phyloP scores from a whole-genome alignment of 2,329 filamentous ascomycete genomes.

The Polychaeton citri region DNA sequence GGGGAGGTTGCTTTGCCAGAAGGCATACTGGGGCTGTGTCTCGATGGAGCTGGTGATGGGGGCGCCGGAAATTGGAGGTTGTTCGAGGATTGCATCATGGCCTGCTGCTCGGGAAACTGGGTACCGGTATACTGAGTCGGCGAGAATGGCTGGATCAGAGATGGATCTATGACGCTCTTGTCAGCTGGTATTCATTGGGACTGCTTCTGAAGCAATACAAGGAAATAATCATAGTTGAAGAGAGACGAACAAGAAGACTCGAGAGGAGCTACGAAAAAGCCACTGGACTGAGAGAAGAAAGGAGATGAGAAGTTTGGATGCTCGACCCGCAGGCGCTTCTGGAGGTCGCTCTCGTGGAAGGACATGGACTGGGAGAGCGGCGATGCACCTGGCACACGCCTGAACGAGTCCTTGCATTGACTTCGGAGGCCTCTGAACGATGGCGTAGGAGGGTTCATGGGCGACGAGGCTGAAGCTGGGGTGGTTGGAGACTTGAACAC shows the following conservation, averaged over 20 bases:
- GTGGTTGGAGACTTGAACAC: constrained; percentile 15
- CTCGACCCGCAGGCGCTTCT: constrained; percentile 4
- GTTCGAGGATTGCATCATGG: constrained; percentile 22
- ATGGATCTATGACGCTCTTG: constrained; percentile 35
- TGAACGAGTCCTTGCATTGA: constrained; percentile 5
- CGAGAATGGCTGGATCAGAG: constrained; percentile 41
- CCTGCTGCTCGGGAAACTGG: constrained; percentile 28
- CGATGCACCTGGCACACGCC: constrained; percentile 4
- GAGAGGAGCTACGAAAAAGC: constrained; percentile 22
- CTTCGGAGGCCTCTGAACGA: constrained; percentile 12
- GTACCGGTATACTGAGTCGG: constrained; percentile 27
- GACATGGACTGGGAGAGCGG: constrained; percentile 5
- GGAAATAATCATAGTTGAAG: constrained; percentile 7
- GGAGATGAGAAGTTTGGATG: constrained; percentile 10
- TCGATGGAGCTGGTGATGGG: constrained; percentile 53
- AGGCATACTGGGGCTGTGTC: constrained; percentile 29
- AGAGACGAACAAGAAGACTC: constrained; percentile 30
- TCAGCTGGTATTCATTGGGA: too few species aligned
- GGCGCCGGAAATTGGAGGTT: constrained; percentile 28
- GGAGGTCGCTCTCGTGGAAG: constrained; percentile 3
- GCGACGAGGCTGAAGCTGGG: constrained; percentile 15
- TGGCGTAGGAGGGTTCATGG: too few species aligned
- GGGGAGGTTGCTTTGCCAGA: constrained; percentile 40
- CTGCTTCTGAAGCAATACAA: neutral
- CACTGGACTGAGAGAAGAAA: constrained; percentile 24